Conservation (phyloP, 768 basidiomycete species). For the Rhodotorula taiwanensis region DNA sequence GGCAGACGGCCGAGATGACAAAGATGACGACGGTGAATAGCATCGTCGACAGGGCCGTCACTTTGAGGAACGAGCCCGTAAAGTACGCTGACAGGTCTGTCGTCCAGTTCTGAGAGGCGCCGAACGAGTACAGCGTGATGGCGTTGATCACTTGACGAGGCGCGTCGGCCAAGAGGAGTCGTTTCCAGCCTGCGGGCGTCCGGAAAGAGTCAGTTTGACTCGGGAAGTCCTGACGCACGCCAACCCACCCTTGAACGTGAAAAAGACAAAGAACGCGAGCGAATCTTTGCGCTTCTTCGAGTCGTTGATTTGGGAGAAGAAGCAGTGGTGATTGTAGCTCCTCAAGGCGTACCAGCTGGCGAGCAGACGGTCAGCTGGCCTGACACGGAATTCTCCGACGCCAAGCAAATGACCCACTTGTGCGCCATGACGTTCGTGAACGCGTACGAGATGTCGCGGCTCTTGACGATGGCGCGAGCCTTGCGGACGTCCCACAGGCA, state of each 20-base stretch:
- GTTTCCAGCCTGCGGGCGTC: slow-evolving; percentile 63
- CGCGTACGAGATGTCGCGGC: slow-evolving; percentile 93
- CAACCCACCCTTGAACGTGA: slow-evolving; percentile 88
- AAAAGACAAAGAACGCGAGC: slow-evolving; percentile 98
- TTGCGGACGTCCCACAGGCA: slow-evolving; percentile 91
- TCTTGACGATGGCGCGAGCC: slow-evolving; percentile 85
- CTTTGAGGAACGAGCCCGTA: slow-evolving; percentile 49
- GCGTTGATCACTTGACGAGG: slow-evolving; percentile 97
- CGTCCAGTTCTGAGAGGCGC: slow-evolving; percentile 71
- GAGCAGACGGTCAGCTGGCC: no score
- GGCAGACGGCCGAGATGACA: slow-evolving; percentile 68
- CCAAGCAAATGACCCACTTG: slow-evolving; percentile 48
- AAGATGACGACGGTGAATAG: slow-evolving; percentile 86
- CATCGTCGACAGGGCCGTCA: slow-evolving; percentile 76
- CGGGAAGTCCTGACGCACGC: neutral
- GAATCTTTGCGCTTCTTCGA: slow-evolving; percentile 95
- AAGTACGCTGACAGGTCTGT: slow-evolving; percentile 50
- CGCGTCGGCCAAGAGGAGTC: slow-evolving; percentile 81
- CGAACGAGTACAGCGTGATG: slow-evolving; percentile 92
- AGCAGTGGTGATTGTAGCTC: slow-evolving; percentile 88
- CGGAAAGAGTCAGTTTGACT: neutral
- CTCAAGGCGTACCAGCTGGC: slow-evolving; percentile 59
- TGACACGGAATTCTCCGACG: no score
- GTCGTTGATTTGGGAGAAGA: slow-evolving; percentile 91
- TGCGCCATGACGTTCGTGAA: slow-evolving; percentile 98